Evolutionary conservation across 208 protist genomes (phyloP), one percentile per base, ranked within the genome.

Genomic region (Wallacemonas sp.): DNA sequence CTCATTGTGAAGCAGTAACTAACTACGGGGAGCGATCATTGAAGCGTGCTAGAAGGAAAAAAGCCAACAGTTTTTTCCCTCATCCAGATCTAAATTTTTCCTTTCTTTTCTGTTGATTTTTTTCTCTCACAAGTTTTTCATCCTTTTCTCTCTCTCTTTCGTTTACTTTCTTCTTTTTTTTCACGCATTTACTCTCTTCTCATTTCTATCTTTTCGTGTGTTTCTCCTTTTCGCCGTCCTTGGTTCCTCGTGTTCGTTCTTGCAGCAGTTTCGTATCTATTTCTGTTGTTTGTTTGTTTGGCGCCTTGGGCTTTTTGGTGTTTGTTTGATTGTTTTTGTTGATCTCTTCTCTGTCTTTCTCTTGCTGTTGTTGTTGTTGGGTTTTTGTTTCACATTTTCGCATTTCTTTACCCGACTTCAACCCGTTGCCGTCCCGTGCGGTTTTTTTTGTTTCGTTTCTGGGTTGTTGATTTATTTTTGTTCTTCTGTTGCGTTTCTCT

Each of bases 41-140:
- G n/a, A n/a, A n/a, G n/a, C n/a, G n/a, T n/a, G n/a, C n/a, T n/a
- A 38, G 4, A 38, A 38, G 12, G 12, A 38, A 38, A 38, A 38
- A 4, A 38, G 34, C 8, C 34, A 38, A 4, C 12, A 4, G 12
- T 38, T 16, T 12, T 38, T 38, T 38, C 12, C 34, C 12, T 12
- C 34, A 16, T 38, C 12, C 34, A 38, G 4, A 16, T 38, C 34
- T 38, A 4, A 38, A 16, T 38, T 38, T 61, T 63, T 21, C 8
- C 19, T 47, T 47, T 63, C 57, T 63, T 21, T 62, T 23, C 12
- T 47, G 44, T 39, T 62, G 19, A 32, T 21, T 47, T 47, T 63
- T 14, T 63, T 47, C 30, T 43, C 47, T 61, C 30, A 41, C 36
- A 8, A 0, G n/a, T n/a, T n/a, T n/a, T n/a, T n/a, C n/a, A n/a